Conservation (phyloP, 2,329 filamentous ascomycete species). For the Dactylellina leptospora region DNA sequence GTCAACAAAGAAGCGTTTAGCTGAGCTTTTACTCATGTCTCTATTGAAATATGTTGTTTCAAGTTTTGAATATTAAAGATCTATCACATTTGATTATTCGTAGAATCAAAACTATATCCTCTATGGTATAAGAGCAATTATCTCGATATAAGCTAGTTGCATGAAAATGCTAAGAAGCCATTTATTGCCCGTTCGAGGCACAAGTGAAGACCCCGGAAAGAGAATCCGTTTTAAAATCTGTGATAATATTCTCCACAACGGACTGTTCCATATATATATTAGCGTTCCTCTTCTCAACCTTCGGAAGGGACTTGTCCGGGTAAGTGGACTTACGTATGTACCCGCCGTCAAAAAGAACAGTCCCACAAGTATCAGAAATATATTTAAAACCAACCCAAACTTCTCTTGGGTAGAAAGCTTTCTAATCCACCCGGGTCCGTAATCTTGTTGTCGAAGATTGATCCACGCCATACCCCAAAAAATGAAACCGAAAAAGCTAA, state of each 20-base stretch:
- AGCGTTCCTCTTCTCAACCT: too few species aligned
- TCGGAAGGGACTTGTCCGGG: too few species aligned
- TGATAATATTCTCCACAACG: slow-evolving; percentile 74
- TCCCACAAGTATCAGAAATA: slow-evolving; percentile 76
- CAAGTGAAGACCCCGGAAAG: slow-evolving; percentile 81
- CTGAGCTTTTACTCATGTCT: too few species aligned
- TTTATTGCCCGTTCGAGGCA: slow-evolving; percentile 70
- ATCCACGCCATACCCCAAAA: slow-evolving; percentile 89
- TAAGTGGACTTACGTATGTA: slow-evolving; percentile 73
- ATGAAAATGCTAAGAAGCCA: too few species aligned
- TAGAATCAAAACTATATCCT: too few species aligned
- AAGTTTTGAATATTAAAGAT: too few species aligned
- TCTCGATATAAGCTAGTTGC: too few species aligned
- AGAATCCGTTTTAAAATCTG: slow-evolving; percentile 71
- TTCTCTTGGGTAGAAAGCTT: slow-evolving; percentile 60
- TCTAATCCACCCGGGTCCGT: slow-evolving; percentile 55
- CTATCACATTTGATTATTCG: too few species aligned
- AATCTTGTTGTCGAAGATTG: slow-evolving; percentile 70
- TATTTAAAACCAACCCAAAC: slow-evolving; percentile 72
- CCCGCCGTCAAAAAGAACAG: slow-evolving; percentile 82
- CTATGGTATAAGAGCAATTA: too few species aligned
- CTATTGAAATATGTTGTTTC: too few species aligned
- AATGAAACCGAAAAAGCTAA: slow-evolving; percentile 94
- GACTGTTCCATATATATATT: slow-evolving; percentile 10
- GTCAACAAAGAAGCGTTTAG: too few species aligned